Evolutionary conservation across 108 stramenopile species (phyloP), one percentile per base, ranked within the genome.

Genomic region (Cylindrotheca closterium): DNA sequence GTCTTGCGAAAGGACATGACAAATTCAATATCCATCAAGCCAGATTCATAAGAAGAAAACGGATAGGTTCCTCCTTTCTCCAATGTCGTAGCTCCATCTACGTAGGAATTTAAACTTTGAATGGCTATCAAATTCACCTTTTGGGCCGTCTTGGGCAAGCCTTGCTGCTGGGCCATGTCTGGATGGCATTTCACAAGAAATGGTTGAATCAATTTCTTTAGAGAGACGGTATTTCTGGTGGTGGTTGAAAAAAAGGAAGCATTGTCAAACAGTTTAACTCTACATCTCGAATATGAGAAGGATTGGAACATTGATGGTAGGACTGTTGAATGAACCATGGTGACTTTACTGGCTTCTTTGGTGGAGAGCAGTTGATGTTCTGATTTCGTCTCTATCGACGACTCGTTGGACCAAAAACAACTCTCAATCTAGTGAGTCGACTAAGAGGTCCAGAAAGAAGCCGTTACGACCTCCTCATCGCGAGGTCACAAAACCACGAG

Each of bases 111-210:
- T 47, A 93, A 56, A 63, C 74, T 90, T 68, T 93, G 88, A 50
- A 89, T 75, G 8, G 92, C 92, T 28, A 60, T 51, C 5, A 93
- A 68, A 63, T 93, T 93, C 51, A 84, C 65, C 30, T 73, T 65
- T 22, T 74, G 70, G 45, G 87, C 78, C 2, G 57, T 29, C 23
- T 70, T 55, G 23, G 81, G 67, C 10, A 77, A 60, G 45, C 64
- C 70, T 28, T 79, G 70, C 19, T 71, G 69, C 5, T 51, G 19
- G 22, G 78, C 61, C 58, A 78, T 77, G 59, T 93, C 92, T 19
- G 92, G 92, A 68, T 93, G 92, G 54, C 87, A 90, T 52, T 88
- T 88, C 19, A 86, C 33, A 2, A 88, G 56, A 64, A 93, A 93
- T 26, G 92, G 92, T 47, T 88, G 81, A 29, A 92, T 79, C 33